phyloP scores from a whole-genome alignment of 2,329 filamentous ascomycete species.

The Davidsoniella neocaledoniae region DNA sequence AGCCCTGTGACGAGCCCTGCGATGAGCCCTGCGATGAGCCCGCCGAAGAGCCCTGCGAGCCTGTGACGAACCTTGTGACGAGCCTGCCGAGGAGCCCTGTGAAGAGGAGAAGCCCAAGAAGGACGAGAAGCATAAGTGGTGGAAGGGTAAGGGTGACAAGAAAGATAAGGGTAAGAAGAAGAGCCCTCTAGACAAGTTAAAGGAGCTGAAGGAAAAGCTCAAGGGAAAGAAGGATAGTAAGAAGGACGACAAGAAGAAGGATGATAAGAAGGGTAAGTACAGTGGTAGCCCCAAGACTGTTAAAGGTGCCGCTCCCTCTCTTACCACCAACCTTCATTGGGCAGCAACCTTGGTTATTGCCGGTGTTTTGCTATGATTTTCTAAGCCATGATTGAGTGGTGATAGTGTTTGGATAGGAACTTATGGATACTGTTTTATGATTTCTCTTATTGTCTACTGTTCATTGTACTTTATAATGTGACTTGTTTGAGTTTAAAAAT shows the following conservation, averaged over 20 bases:
- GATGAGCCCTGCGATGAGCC: conserved; percentile 3
- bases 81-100: conserved; percentile 10
- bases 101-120: conserved; percentile 11
- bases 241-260: conserved; percentile 8
- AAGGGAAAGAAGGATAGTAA: conserved; percentile 10
- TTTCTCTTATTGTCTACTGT: too few relatives aligned
- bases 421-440: too few relatives aligned
- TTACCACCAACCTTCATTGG: conserved; percentile 9
- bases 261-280: conserved; percentile 10
- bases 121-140: conserved; percentile 13
- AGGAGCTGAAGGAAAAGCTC: conserved; percentile 10
- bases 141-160: conserved; percentile 10
- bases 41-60: neutral
- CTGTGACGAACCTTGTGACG: conserved; percentile 4
- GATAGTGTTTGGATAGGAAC: neutral
- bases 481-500: neutral
- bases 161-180: conserved; percentile 10
- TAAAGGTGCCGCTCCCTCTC: conserved; percentile 8
- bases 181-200: conserved; percentile 5
- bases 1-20: conserved; percentile 4
- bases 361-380: conserved; percentile 10
- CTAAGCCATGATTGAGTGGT: neutral
- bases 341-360: conserved; percentile 10
- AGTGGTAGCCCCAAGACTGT: conserved; percentile 9
- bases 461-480: neutral